phyloP scores from a whole-genome alignment of 352 stramenopile species.

The Phytophthora fragariaefolia region DNA sequence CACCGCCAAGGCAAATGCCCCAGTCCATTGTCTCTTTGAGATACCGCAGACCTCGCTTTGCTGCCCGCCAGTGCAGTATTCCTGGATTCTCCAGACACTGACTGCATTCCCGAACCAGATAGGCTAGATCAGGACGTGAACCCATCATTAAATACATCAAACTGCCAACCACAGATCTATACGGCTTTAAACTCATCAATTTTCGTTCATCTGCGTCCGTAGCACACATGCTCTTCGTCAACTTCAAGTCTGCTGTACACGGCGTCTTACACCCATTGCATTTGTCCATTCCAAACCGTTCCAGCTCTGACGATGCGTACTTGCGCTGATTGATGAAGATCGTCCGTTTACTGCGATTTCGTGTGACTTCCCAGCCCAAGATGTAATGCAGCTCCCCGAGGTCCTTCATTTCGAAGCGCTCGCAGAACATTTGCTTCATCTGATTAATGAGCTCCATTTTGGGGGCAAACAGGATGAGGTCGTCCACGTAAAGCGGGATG shows the following conservation, averaged over 20 bases:
- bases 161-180: neutral
- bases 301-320: neutral
- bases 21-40: neutral
- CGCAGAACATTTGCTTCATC: neutral
- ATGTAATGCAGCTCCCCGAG: neutral
- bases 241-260: neutral
- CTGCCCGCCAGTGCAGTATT: neutral
- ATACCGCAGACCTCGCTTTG: neutral
- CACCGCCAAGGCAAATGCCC: neutral
- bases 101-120: neutral
- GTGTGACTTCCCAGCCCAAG: neutral
- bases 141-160: neutral
- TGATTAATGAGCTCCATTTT: neutral
- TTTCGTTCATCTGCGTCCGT: neutral
- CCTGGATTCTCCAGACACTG: neutral
- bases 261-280: neutral
- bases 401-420: neutral
- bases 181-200: neutral
- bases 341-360: neutral
- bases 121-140: neutral
- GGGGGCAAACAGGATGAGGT: neutral
- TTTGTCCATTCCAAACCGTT: neutral
- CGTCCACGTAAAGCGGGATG: neutral
- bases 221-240: neutral
- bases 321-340: neutral